Evolutionary conservation across 176 grass and related monocot genomes (phyloP).

Genomic region (Eleusine coracana): DNA sequence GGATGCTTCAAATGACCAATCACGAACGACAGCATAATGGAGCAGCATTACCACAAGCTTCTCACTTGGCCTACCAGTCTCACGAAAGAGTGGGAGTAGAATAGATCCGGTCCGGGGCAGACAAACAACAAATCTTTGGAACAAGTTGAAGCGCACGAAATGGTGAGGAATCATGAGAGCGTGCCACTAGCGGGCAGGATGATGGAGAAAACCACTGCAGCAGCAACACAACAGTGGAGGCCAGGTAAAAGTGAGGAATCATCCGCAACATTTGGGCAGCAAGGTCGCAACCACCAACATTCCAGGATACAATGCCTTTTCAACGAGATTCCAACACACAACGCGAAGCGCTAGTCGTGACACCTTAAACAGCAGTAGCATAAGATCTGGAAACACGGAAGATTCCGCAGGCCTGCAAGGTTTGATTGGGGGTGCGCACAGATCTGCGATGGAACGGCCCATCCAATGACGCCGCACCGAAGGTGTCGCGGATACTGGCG

Average conservation of each 20-base stretch:
- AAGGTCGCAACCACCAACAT: conserved; percentile 17
- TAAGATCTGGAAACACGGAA: background rate
- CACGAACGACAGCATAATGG: background rate
- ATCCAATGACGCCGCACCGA: background rate
- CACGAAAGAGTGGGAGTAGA: background rate
- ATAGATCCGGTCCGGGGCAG: background rate
- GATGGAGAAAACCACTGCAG: conserved; percentile 34
- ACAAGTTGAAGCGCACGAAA: background rate
- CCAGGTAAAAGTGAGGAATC: conserved; percentile 29
- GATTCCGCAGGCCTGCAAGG: background rate
- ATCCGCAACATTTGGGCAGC: background rate
- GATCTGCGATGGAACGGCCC: conserved; percentile 25
- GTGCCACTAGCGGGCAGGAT: conserved; percentile 12
- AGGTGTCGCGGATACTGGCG: background rate
- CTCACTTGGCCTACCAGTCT: background rate
- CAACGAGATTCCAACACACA: background rate
- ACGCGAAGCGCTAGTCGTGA: background rate
- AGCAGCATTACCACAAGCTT: background rate
- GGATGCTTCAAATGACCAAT: background rate
- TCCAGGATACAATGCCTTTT: conserved; percentile 3
- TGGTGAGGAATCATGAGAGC: conserved; percentile 17
- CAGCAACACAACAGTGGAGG: conserved; percentile 24
- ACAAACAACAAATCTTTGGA: background rate
- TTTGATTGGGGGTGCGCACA: conserved; percentile 6
- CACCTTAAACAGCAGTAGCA: conserved; percentile 20